phyloP scores from a whole-genome alignment of 208 protist species.

The Lotmaria passim region DNA sequence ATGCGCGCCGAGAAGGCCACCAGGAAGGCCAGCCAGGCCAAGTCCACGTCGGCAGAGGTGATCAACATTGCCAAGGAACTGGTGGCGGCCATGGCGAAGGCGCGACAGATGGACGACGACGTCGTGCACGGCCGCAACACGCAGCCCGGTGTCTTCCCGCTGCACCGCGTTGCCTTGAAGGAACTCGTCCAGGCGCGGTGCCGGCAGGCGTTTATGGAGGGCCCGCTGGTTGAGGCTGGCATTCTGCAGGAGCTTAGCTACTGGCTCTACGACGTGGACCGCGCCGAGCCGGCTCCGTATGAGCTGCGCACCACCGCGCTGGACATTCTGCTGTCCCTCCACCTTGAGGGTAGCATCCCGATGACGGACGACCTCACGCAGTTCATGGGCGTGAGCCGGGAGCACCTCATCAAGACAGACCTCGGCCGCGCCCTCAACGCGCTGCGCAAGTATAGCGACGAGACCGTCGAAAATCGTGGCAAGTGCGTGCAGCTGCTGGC shows the following conservation, averaged over 20 bases:
- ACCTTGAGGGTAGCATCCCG: slow-evolving; percentile 48
- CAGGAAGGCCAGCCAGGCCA: slow-evolving; percentile 19
- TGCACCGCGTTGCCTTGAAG: slow-evolving; percentile 61
- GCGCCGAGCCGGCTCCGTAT: slow-evolving; percentile 57
- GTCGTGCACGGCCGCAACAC: slow-evolving; percentile 28
- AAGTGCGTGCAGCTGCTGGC: slow-evolving; percentile 77
- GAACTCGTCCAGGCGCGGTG: slow-evolving; percentile 54
- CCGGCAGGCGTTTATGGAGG: slow-evolving; percentile 43
- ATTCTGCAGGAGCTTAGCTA: slow-evolving; percentile 81
- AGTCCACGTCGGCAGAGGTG: slow-evolving; percentile 25
- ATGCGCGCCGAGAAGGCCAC: slow-evolving; percentile 31
- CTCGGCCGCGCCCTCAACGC: slow-evolving; percentile 75
- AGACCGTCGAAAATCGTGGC: slow-evolving; percentile 64
- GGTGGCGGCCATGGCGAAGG: slow-evolving; percentile 35
- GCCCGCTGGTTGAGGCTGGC: slow-evolving; percentile 63
- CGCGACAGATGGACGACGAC: slow-evolving; percentile 31
- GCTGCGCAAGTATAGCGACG: slow-evolving; percentile 56
- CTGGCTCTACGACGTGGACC: slow-evolving; percentile 76
- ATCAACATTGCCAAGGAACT: slow-evolving; percentile 31
- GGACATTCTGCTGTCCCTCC: slow-evolving; percentile 73
- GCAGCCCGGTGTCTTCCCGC: slow-evolving; percentile 38
- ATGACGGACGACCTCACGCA: slow-evolving; percentile 53
- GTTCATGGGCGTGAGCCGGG: slow-evolving; percentile 70
- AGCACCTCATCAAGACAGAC: slow-evolving; percentile 70
- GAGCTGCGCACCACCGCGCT: slow-evolving; percentile 78